phyloP scores from a whole-genome alignment of 257 asterid species.

The Linaria vulgaris region DNA sequence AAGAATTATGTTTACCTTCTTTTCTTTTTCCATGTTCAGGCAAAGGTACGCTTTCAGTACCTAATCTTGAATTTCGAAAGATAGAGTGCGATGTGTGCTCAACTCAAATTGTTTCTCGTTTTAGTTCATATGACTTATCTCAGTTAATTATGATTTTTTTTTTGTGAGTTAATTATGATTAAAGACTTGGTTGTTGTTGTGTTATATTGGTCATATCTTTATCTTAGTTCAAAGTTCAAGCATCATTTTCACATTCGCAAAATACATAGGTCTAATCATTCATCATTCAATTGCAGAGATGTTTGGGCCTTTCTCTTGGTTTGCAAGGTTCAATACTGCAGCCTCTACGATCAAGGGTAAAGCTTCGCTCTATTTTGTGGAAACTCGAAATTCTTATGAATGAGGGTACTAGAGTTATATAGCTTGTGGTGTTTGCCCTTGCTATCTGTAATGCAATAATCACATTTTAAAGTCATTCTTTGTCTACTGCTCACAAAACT shows the following conservation, averaged over 20 bases:
- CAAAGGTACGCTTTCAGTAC: no score
- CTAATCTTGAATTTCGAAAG: no score
- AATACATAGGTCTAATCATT: conserved; percentile 3
- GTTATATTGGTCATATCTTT: neutral
- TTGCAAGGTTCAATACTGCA: conserved; percentile 87
- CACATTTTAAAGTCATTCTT: neutral
- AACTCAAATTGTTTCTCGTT: no score
- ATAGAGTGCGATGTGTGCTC: no score
- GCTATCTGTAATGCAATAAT: neutral
- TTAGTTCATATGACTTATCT: no score
- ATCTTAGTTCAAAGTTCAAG: conserved; percentile 2
- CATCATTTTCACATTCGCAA: no score
- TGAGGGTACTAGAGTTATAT: conserved; percentile 3
- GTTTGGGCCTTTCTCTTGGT: conserved; percentile 96
- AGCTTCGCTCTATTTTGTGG: conserved; percentile 15
- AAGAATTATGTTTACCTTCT: no score
- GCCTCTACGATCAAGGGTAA: conserved; percentile 97
- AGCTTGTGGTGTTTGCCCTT: neutral
- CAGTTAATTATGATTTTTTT: no score
- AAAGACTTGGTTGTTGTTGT: no score
- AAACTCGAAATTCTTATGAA: conserved; percentile 15
- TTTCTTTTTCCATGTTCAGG: no score
- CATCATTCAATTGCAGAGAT: conserved; percentile 60
- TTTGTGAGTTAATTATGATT: no score
- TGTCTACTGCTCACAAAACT: neutral